Conservation (phyloP, 164 flowering plant species). For the Tinospora cordifolia region DNA sequence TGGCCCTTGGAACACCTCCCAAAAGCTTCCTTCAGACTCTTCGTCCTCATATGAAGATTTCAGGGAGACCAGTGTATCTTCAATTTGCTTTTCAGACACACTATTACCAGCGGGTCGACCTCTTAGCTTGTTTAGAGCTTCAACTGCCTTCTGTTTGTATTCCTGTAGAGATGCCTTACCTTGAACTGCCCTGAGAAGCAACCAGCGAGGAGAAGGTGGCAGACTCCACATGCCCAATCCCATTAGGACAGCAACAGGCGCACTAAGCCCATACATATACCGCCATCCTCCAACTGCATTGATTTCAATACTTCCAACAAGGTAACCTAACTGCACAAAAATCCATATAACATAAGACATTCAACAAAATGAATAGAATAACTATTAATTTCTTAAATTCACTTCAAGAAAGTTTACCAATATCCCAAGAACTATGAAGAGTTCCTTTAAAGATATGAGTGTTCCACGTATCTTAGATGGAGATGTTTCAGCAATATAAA, state of each 20-base stretch:
- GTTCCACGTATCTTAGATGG: constrained; percentile 95
- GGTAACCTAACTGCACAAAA: constrained; percentile 68
- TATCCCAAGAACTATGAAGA: constrained; percentile 85
- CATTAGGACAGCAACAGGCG: constrained; percentile 67
- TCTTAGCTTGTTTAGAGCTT: constrained; percentile 61
- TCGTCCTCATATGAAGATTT: constrained; percentile 52
- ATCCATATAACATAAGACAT: constrained; percentile 7
- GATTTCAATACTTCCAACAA: constrained; percentile 69
- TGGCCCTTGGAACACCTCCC: constrained; percentile 82
- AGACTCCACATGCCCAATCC: constrained; percentile 85
- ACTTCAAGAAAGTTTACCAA: constrained; percentile 39
- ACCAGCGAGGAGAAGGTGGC: constrained; percentile 88
- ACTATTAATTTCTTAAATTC: neutral
- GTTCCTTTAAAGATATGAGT: constrained; percentile 80
- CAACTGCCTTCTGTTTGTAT: constrained; percentile 62
- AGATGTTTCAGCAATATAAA: constrained; percentile 89
- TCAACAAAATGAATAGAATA: constrained; percentile 1
- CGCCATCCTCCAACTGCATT: constrained; percentile 88
- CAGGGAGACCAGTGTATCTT: constrained; percentile 64
- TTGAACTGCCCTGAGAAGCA: constrained; percentile 85
- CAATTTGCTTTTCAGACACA: constrained; percentile 65
- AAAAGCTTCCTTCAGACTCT: constrained; percentile 61
- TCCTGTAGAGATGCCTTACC: constrained; percentile 68
- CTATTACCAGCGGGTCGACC: constrained; percentile 69
- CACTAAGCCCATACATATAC: constrained; percentile 76